Evolutionary conservation across 140 eudicot species (phyloP).

Genomic region (Erigeron philadelphicus): DNA sequence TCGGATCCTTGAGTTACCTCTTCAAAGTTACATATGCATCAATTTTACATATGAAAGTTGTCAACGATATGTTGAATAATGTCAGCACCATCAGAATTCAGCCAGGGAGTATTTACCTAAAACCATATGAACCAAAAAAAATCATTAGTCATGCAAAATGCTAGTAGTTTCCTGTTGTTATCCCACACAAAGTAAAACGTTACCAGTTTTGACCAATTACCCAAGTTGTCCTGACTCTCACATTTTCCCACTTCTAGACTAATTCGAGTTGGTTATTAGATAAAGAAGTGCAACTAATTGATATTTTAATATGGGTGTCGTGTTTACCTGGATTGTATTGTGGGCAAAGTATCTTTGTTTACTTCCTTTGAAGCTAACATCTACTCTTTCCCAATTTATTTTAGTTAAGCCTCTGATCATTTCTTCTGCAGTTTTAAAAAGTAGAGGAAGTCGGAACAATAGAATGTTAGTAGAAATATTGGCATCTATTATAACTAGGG

Average conservation of each 20-base stretch:
- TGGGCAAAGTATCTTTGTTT: slow-evolving; percentile 80
- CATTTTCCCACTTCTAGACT: not conserved
- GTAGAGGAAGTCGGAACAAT: not conserved
- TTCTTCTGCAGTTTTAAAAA: slow-evolving; percentile 40
- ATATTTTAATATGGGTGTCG: not conserved
- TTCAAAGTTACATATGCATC: not conserved
- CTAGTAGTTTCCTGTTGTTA: not conserved
- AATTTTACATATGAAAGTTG: slow-evolving; percentile 45
- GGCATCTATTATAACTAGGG: slow-evolving; percentile 1
- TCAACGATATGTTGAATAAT: slow-evolving; percentile 76
- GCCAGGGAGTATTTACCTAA: slow-evolving; percentile 61
- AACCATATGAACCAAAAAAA: slow-evolving; percentile 10
- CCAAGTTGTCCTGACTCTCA: too few relatives aligned
- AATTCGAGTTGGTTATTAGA: not conserved
- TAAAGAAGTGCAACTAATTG: not conserved
- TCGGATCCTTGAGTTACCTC: not conserved
- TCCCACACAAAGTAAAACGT: not conserved
- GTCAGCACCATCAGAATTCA: slow-evolving; percentile 73
- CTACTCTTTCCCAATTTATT: slow-evolving; percentile 86
- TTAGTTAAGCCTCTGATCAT: slow-evolving; percentile 68
- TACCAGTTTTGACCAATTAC: too few relatives aligned
- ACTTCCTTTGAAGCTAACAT: slow-evolving; percentile 80
- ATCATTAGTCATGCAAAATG: not conserved
- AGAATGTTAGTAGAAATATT: not conserved
- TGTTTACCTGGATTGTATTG: slow-evolving; percentile 83